These are phyloP conservation scores for Kwoniella sp. DNA, from an alignment of 768 basidiomycete species.

Conservation along the genomic window DNA sequence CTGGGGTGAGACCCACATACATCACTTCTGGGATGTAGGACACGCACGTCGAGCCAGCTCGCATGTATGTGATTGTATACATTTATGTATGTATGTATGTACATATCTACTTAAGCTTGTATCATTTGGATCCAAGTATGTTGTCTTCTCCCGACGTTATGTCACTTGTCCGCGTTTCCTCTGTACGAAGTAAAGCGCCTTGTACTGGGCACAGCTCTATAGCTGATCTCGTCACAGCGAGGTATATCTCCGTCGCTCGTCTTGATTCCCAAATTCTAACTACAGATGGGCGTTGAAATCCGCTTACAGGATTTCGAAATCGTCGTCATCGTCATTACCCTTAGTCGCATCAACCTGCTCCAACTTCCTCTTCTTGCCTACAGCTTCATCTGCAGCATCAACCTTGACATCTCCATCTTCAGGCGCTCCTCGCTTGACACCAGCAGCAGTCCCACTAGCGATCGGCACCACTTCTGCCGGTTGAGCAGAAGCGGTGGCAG, in stretches of 20 bases:
- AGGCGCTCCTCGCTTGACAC: conserved; percentile 39
- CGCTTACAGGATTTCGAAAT: conserved; percentile 32
- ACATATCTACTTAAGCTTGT: neutral
- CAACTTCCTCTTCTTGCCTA: conserved; percentile 16
- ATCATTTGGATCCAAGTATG: neutral
- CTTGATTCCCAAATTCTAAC: no score
- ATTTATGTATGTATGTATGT: neutral
- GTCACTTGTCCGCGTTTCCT: no score
- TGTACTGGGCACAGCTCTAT: no score
- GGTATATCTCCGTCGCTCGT: no score
- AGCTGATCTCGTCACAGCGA: no score
- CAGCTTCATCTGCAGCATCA: conserved; percentile 30
- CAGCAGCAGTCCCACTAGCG: conserved; percentile 12
- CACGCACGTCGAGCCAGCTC: no score
- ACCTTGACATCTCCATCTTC: conserved; percentile 39
- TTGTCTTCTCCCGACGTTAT: no score
- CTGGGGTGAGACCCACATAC: no score
- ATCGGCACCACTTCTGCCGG: conserved; percentile 23
- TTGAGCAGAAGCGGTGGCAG: neutral
- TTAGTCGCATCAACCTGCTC: conserved; percentile 2
- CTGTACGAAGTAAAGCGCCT: no score
- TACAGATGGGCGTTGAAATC: no score
- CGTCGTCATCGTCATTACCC: conserved; percentile 37
- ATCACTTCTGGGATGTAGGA: no score
- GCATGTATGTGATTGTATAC: neutral